phyloP scores from a whole-genome alignment of 768 basidiomycete genomes.

The Mycena crocata region DNA sequence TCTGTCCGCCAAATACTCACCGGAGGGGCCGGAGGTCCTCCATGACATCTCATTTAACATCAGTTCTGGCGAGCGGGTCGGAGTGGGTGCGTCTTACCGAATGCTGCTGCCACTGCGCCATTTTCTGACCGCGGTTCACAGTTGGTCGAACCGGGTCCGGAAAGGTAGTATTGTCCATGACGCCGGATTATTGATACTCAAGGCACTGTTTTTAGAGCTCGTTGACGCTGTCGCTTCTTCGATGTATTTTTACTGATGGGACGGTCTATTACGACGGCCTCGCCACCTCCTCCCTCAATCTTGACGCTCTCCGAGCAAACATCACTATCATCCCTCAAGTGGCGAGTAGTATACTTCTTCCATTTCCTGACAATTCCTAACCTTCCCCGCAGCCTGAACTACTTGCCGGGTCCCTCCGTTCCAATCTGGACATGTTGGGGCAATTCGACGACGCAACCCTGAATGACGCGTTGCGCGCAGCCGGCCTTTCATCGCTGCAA shows the following conservation, averaged over 20 bases:
- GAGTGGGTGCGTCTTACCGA: conserved; percentile 41
- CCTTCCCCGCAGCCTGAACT: conserved; percentile 38
- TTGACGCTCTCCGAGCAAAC: conserved; percentile 56
- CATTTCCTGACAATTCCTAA: not conserved
- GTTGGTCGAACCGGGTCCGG: conserved; percentile 41
- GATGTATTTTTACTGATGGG: conserved; percentile 48
- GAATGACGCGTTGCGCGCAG: conserved; percentile 44
- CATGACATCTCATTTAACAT: conserved; percentile 49
- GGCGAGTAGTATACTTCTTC: not conserved
- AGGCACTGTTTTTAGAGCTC: conserved; percentile 46
- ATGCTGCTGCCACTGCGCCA: not conserved
- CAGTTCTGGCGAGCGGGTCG: conserved; percentile 59
- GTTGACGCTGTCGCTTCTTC: conserved; percentile 51
- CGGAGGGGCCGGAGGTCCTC: conserved; percentile 22
- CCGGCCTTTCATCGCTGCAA: conserved; percentile 37
- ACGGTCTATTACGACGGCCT: conserved; percentile 56
- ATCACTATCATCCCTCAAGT: conserved; percentile 57
- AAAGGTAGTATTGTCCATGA: conserved; percentile 18
- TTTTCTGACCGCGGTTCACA: conserved; percentile 17
- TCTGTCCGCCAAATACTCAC: conserved; percentile 54
- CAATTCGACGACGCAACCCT: conserved; percentile 52
- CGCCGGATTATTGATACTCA: too few relatives aligned
- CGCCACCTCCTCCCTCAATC: conserved; percentile 52
- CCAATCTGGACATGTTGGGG: conserved; percentile 55
- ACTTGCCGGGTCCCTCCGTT: conserved; percentile 51